Evolutionary conservation across 371 early-diverging fungal genomes (phyloP).

Genomic region (Apophysomyces ossiformis): DNA sequence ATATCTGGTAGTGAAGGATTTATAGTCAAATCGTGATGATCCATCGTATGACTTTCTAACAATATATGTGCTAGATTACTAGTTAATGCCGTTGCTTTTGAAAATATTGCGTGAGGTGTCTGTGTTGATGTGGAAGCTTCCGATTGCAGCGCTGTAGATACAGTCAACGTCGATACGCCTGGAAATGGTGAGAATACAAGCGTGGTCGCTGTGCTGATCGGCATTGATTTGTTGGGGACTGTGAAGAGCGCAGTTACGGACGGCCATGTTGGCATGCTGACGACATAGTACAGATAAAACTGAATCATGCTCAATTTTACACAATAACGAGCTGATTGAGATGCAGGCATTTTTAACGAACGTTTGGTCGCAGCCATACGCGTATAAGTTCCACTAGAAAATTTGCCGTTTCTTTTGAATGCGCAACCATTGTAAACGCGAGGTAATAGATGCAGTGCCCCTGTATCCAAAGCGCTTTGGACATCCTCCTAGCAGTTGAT

Average conservation of each 20-base stretch:
- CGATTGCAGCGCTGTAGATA: neutral
- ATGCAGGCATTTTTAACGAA: slow-evolving; percentile 31
- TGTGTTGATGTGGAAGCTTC: slow-evolving; percentile 5
- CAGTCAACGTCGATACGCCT: neutral
- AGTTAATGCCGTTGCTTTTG: neutral
- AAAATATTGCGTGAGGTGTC: neutral
- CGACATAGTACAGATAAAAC: slow-evolving; percentile 40
- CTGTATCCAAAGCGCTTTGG: slow-evolving; percentile 29
- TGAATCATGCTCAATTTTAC: slow-evolving; percentile 42
- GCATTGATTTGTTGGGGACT: neutral
- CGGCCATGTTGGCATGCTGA: slow-evolving; percentile 35
- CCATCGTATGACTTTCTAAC: neutral
- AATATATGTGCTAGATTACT: neutral
- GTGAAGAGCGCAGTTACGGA: slow-evolving; percentile 1
- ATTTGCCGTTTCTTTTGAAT: slow-evolving; percentile 11
- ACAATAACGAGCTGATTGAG: slow-evolving; percentile 22
- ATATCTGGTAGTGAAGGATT: neutral
- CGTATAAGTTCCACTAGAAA: slow-evolving; percentile 19
- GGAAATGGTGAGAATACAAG: slow-evolving; percentile 1
- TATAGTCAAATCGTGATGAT: neutral
- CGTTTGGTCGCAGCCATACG: slow-evolving; percentile 38
- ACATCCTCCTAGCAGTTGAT: slow-evolving; percentile 34
- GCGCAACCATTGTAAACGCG: slow-evolving; percentile 32
- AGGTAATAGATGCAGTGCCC: slow-evolving; percentile 38
- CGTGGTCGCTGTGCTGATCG: neutral